phyloP scores from a whole-genome alignment of 306 rosid species.

The Quercus rubra region DNA sequence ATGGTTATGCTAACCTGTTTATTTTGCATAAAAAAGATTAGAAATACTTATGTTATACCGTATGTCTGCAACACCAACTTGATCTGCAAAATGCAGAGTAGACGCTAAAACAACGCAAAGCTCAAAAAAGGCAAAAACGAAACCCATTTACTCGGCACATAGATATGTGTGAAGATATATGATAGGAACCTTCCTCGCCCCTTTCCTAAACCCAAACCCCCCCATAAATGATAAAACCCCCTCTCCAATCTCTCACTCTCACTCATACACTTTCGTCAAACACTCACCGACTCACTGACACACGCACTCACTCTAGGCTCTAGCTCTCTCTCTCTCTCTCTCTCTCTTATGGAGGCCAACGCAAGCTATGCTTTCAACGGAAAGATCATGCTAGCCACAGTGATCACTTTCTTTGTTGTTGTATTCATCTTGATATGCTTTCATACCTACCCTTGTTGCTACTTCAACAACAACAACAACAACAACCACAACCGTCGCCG shows the following conservation, averaged over 20 bases:
- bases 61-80: too few species aligned
- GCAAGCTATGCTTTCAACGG: conserved; percentile 32
- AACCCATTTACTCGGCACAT: neutral
- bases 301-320: too few species aligned
- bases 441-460: conserved; percentile 28
- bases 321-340: neutral
- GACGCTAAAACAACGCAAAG: too few species aligned
- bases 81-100: too few species aligned
- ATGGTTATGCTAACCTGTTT: too few species aligned
- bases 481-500: conserved; percentile 9
- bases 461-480: neutral
- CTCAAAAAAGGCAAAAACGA: neutral
- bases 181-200: conserved; percentile 31
- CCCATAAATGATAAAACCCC: neutral
- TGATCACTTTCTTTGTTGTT: conserved; percentile 32
- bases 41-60: too few species aligned
- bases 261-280: neutral
- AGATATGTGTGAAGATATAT: too few species aligned
- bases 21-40: too few species aligned
- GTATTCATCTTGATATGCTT: conserved; percentile 20
- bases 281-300: neutral
- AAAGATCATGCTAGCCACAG: conserved; percentile 47
- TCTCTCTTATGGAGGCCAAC: conserved; percentile 1
- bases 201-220: neutral
- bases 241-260: neutral